Conservation (phyloP, 2,329 filamentous ascomycete species). For the Clarireedia homoeocarpa region DNA sequence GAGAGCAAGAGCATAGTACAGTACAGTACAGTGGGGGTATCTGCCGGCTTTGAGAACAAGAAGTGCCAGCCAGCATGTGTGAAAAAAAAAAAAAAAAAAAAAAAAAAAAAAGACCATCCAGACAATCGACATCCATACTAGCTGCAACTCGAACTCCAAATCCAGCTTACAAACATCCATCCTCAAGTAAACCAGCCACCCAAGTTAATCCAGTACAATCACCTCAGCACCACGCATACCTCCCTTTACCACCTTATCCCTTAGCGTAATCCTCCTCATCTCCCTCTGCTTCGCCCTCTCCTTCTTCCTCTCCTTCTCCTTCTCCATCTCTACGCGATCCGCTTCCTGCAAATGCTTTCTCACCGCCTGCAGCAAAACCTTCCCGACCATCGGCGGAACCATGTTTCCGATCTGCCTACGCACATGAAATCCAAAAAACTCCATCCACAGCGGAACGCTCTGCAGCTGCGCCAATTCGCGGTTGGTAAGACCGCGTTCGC, state of each 20-base stretch:
- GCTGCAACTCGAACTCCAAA: no score
- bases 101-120: no score
- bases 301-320: neutral
- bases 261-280: neutral
- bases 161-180: no score
- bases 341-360: conserved; percentile 30
- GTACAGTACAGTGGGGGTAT: no score
- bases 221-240: neutral
- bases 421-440: conserved; percentile 40
- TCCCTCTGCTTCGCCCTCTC: neutral
- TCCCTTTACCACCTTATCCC: neutral
- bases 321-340: conserved; percentile 27
- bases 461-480: conserved; percentile 61
- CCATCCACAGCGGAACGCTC: conserved; percentile 56
- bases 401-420: conserved; percentile 71
- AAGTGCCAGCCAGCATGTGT: no score
- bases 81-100: no score
- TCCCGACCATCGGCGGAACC: conserved; percentile 56
- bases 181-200: no score
- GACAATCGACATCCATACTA: no score
- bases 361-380: conserved; percentile 33
- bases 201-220: neutral
- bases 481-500: conserved; percentile 52
- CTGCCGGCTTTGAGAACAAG: no score
- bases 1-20: no score